Percentiles rank a stretch among this genome's conserved stretches.
Evolutionary conservation across 2,329 filamentous ascomycete species (phyloP).

Genomic region (Cercospora beticola): DNA sequence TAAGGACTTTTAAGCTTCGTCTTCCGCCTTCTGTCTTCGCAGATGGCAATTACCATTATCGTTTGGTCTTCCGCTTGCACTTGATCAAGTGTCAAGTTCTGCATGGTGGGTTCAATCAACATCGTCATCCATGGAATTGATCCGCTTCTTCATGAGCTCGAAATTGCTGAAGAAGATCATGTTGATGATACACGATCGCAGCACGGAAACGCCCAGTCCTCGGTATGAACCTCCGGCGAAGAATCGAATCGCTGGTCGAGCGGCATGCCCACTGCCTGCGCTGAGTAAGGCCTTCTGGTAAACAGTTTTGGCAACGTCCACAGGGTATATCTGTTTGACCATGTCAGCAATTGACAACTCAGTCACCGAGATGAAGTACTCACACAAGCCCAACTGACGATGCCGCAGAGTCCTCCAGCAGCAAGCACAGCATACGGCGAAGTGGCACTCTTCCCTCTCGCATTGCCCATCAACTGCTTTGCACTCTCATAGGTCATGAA

Average conservation of each 20-base stretch:
- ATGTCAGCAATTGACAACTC: not conserved
- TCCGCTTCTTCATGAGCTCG: constrained; percentile 70
- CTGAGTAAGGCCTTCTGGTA: constrained; percentile 80
- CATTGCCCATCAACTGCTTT: constrained; percentile 77
- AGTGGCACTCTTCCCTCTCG: constrained; percentile 70
- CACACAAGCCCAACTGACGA: constrained; percentile 81
- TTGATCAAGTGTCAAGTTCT: not conserved
- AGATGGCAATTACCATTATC: not conserved
- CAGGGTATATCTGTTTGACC: constrained; percentile 52
- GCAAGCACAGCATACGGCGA: constrained; percentile 75
- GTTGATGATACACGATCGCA: constrained; percentile 77
- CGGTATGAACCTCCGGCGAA: constrained; percentile 78
- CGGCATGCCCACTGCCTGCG: constrained; percentile 53
- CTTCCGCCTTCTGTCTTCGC: not conserved
- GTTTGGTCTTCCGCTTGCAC: not conserved
- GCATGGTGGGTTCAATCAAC: not conserved
- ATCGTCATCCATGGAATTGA: constrained; percentile 42
- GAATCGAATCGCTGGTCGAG: constrained; percentile 69
- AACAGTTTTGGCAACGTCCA: constrained; percentile 81
- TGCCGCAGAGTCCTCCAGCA: constrained; percentile 76
- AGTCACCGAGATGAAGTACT: constrained; percentile 36
- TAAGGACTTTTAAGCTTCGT: not conserved
- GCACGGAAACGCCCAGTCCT: constrained; percentile 75
- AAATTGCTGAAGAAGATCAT: constrained; percentile 89
- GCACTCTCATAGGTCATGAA: constrained; percentile 87